Evolutionary conservation across 2,329 filamentous ascomycete species (phyloP).

Genomic region (Aspergillus calidoustus): DNA sequence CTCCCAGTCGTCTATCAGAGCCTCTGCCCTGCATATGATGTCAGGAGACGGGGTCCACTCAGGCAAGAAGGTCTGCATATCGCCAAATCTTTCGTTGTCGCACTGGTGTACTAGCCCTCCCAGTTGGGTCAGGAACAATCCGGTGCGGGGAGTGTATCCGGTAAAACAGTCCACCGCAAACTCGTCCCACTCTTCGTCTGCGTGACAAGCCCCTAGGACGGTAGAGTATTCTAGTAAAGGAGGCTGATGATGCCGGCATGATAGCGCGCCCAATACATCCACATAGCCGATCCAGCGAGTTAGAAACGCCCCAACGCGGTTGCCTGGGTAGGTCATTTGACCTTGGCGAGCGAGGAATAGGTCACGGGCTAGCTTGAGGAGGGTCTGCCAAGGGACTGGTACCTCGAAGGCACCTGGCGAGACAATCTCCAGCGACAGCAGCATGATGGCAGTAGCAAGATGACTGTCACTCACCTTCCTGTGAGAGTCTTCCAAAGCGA

Average conservation of each 20-base stretch:
- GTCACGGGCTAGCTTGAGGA: slow-evolving; percentile 75
- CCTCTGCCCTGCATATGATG: slow-evolving; percentile 60
- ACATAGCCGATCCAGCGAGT: slow-evolving; percentile 84
- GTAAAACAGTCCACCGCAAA: slow-evolving; percentile 79
- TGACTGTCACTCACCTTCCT: slow-evolving; percentile 72
- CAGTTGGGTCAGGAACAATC: slow-evolving; percentile 72
- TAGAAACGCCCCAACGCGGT: slow-evolving; percentile 72
- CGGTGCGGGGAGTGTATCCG: slow-evolving; percentile 74
- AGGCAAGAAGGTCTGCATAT: slow-evolving; percentile 54
- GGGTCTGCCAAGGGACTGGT: slow-evolving; percentile 79
- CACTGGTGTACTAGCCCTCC: slow-evolving; percentile 72
- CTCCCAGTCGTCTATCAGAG: slow-evolving; percentile 65
- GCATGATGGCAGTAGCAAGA: slow-evolving; percentile 81
- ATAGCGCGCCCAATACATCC: slow-evolving; percentile 75
- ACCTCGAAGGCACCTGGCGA: slow-evolving; percentile 80
- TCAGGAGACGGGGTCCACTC: slow-evolving; percentile 64
- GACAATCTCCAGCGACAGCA: slow-evolving; percentile 81
- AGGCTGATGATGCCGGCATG: slow-evolving; percentile 60
- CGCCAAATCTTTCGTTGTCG: slow-evolving; percentile 67
- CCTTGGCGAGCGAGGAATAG: slow-evolving; percentile 72
- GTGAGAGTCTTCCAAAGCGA: slow-evolving; percentile 65
- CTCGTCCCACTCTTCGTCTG: slow-evolving; percentile 61
- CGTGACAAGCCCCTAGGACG: slow-evolving; percentile 51
- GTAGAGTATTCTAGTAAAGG: slow-evolving; percentile 58
- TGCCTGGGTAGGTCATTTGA: slow-evolving; percentile 57